Evolutionary conservation across 805 yeast genomes (phyloP), one percentile per base, ranked within the genome.

Genomic region (Ogataea trehaloabstinens): DNA sequence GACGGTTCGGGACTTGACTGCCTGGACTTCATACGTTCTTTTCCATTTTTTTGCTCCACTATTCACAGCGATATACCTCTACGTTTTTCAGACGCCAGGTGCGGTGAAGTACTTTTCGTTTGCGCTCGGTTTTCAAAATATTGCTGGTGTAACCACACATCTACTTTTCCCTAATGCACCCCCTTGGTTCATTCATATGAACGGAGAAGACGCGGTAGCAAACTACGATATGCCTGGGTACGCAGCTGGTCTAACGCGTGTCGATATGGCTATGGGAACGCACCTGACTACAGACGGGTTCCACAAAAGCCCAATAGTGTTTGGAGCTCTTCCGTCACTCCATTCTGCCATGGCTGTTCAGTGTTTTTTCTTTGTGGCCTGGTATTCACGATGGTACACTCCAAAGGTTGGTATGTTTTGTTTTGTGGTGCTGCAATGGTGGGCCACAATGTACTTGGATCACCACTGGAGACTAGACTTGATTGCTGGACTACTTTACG

Each of bases 311-410:
- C 87, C 88, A 4, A 79, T 80, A 34, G 86, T 80, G 22, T 82
- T 82, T 64, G 87, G 84, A 19, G 97, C 97, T 1, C 68, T 76
- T 50, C 82, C 93, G 6, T 82, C 85, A 1, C 55, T 80, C 33
- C 87, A 81, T 54, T 71, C 80, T 3, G 82, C 86, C 17, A 78
- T 79, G 76, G 84, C 85, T 0, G 71, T 76, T 22, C 52, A 71
- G 33, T 68, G 68, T 41, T 71, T 74, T 44, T 62, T 71, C 40
- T 57, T 71, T 42, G 55, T 71, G n/a, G 48, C 63, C 19, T 64
- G 65, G 52, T 67, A 70, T 51, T 49, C 71, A 3, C 55, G 61
- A 18, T 66, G 68, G 66, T 45, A 52, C 5, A 27, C 48, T 1
- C 56, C 67, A 20, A 68, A 66, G 44, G 13, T 65, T 4, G 46